Percentiles rank a stretch among this genome's conserved stretches.
Conservation (phyloP, 2,329 filamentous ascomycete genomes). For the Microcera coccophila region DNA sequence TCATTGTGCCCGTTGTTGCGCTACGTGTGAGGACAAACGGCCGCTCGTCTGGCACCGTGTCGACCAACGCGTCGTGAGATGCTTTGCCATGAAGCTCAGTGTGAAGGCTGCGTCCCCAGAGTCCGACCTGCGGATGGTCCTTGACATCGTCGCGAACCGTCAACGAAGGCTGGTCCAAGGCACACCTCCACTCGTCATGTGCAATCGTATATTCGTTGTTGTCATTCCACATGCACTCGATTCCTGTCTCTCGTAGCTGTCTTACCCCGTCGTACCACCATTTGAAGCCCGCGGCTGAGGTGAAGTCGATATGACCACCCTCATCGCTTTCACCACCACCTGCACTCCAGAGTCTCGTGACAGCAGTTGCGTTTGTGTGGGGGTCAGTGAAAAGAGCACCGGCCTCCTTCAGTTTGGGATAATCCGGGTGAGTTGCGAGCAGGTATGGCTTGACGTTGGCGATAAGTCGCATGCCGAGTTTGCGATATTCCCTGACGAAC, state of each 20-base stretch:
- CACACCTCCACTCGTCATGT: constrained; percentile 61
- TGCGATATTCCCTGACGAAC: constrained; percentile 60
- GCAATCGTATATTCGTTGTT: constrained; percentile 72
- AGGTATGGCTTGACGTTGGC: constrained; percentile 73
- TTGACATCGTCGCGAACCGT: constrained; percentile 34
- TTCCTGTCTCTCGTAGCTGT: constrained; percentile 57
- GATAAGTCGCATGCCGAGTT: constrained; percentile 61
- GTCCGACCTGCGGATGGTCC: constrained; percentile 50
- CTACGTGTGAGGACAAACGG: constrained; percentile 68
- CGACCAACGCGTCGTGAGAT: constrained; percentile 63
- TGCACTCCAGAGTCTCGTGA: constrained; percentile 66
- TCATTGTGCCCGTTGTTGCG: constrained; percentile 66
- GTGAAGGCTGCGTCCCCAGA: constrained; percentile 67
- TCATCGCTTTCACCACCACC: constrained; percentile 67
- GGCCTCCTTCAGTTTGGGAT: constrained; percentile 53
- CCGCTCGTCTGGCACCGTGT: constrained; percentile 53
- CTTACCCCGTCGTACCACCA: constrained; percentile 71
- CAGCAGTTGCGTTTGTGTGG: constrained; percentile 46
- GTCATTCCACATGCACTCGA: constrained; percentile 76
- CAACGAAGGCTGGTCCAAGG: constrained; percentile 44
- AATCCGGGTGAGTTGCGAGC: constrained; percentile 62
- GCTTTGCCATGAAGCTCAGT: constrained; percentile 69
- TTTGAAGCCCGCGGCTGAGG: constrained; percentile 60
- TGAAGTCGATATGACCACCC: constrained; percentile 71
- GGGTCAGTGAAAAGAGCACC: constrained; percentile 63